Evolutionary conservation across 805 yeast genomes (phyloP), one percentile per base, ranked within the genome.

Genomic region (Zygosaccharomyces bailii): DNA sequence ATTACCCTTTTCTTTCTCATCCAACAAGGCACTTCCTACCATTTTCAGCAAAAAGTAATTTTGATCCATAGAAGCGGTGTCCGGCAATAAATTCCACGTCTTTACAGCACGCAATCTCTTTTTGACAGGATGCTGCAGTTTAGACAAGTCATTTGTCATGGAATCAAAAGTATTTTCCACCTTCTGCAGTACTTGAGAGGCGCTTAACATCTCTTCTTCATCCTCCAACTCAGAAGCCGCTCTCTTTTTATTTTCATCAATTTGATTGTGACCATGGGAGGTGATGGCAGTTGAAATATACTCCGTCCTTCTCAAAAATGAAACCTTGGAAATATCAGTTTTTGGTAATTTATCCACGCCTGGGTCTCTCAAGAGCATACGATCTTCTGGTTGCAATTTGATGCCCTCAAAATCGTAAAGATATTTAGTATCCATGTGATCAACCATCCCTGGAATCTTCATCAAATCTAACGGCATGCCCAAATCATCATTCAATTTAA

Each of bases 241-340:
- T 67, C 51, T 65, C 63, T 43, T 58, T 59, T 46, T 58, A 56
- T 31, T 54, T 48, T 39, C 51, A 45, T 46, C 53, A 30, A 51
- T 56, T 25, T 36, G 44, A 24, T 36, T 39, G 32, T 51, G 48
- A 43, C 66, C 59, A 43, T 74, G 74, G 41, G 79, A 49, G 2
- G 62, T 50, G 20, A 55, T 53, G 3, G 68, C 82, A 29, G 85
- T 79, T 8, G 95, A 78, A 47, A 88, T 84, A 63, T 91, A 91
- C 61, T 93, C 98, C 0, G 99, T 91, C 69, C 98, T 81, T 70
- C 97, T 82, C 61, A 91, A 74, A 67, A 91, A 90, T n/a, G 86
- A 75, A 10, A 86, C 74, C 34, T 70, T 69, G 16, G 73, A 68
- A 40, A 60, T 52, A 48, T 69, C 72, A 11, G 63, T 61, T 53